A percentile compares a stretch with the other conserved stretches of the same genome.
These are phyloP conservation scores for Solanum lycopersicoides DNA, from an alignment of 257 asterid genomes.

Conservation along the genomic window DNA sequence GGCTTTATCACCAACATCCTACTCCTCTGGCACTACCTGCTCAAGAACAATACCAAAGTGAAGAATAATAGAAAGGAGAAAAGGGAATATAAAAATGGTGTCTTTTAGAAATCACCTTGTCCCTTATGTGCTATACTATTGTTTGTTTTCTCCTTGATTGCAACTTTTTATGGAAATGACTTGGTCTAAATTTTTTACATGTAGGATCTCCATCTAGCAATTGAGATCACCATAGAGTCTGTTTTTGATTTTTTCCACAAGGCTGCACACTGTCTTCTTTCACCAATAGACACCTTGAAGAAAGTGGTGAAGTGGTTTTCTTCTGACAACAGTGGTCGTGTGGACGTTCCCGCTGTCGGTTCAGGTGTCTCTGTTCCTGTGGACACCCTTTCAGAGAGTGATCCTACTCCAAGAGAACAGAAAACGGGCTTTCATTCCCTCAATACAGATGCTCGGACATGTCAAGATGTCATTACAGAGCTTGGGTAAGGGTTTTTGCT, in stretches of 20 bases:
- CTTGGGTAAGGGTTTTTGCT: constrained; percentile 57
- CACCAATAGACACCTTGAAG: constrained; percentile 62
- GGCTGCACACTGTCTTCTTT: constrained; percentile 66
- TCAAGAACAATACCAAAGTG: not conserved
- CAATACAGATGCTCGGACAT: constrained; percentile 96
- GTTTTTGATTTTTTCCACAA: constrained; percentile 71
- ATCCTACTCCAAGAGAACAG: constrained; percentile 66
- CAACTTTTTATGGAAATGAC: not conserved
- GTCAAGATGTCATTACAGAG: constrained; percentile 92
- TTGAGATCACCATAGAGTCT: constrained; percentile 73
- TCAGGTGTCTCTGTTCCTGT: constrained; percentile 35
- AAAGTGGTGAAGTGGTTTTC: constrained; percentile 43
- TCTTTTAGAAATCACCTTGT: not conserved
- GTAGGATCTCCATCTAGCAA: constrained; percentile 88
- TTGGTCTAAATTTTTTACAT: constrained; percentile 1
- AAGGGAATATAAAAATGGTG: not conserved
- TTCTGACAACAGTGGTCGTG: constrained; percentile 18
- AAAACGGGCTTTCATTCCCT: constrained; percentile 41
- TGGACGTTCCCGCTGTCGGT: constrained; percentile 25
- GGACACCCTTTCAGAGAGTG: constrained; percentile 45
- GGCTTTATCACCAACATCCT: not conserved
- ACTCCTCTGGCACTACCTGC: not conserved
- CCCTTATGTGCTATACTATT: not conserved
- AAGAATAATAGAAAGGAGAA: not conserved
- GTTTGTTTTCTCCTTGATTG: not conserved